Base-by-base conservation (phyloP, 371 early-diverging fungal genomes). In the Mortierella sp. region DNA sequence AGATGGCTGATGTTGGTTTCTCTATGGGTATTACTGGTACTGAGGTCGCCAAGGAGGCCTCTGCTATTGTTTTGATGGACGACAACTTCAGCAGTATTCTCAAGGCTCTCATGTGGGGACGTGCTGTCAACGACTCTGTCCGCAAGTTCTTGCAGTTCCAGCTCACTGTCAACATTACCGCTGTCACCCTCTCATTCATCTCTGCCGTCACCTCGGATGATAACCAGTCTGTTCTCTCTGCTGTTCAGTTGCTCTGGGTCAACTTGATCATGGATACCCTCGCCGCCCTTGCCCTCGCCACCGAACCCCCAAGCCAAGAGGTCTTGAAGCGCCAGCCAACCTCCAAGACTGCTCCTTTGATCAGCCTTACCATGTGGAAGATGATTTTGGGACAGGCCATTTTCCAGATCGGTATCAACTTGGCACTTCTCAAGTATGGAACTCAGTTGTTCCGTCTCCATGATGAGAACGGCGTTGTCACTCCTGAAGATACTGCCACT, bases 1-100 rank as follows among this genome's bases (percentile, higher is more conserved):
- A 97, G 86, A 85, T 93, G 83, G 98, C 99, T 45, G 97, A 99
- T 86, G 97, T 99, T 67, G 99, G 99, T 32, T 98, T 98, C 86
- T 90, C 93, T 72, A 98, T 98, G 99, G 99, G 99, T 70, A 96
- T 98, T 78, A 88, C 96, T 55, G 99, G 99, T 57, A 98, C 99
- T 11, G 98, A 98, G 84, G 96, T 98, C 15, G 97, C 98, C 68
- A 96, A 97, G 85, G 97, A 97, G 85, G 98, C 98, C 4, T 95
- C 96, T 4, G 94, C 94, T 82, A 97, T 99, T 77, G 93, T 98
- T 68, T 87, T 98, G 71, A 93, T 98, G 92, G 97, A 98, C 76
- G 98, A 97, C 85, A 97, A 97, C 86, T 97, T 96, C 83, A 94
- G 91, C 67, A 95, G 95, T 7, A 94, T 97, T 66, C 92, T 97